These are phyloP conservation scores for Vitis hybrid DNA, from an alignment of 177 flowering plant genomes.

Conservation along the genomic window DNA sequence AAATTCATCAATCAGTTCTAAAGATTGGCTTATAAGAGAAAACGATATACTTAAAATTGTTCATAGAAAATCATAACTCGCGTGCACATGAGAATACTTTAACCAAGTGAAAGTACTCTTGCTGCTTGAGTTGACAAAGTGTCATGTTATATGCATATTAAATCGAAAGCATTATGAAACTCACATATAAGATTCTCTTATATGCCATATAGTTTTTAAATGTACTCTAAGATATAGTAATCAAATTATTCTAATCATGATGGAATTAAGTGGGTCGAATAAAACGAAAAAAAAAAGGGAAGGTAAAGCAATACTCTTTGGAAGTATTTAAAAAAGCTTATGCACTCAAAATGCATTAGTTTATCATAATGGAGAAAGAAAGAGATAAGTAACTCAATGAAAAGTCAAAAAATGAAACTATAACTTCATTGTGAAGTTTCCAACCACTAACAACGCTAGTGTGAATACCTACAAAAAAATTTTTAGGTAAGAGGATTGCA, in stretches of 20 bases:
- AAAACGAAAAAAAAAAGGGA: slow-evolving; percentile 4
- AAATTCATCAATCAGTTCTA: too few relatives aligned
- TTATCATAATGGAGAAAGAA: slow-evolving; percentile 12
- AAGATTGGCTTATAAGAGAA: neutral
- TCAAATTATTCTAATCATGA: slow-evolving; percentile 24
- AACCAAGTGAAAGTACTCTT: neutral
- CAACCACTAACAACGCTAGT: slow-evolving; percentile 8
- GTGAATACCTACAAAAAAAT: slow-evolving; percentile 3
- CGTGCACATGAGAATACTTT: slow-evolving; percentile 14
- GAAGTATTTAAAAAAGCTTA: slow-evolving; percentile 13
- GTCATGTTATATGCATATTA: neutral
- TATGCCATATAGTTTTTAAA: neutral
- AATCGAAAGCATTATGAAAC: neutral
- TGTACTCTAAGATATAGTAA: slow-evolving; percentile 2
- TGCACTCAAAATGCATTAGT: slow-evolving; percentile 7
- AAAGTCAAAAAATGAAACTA: slow-evolving; percentile 4
- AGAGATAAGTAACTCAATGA: slow-evolving; percentile 1
- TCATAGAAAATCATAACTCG: slow-evolving; percentile 16
- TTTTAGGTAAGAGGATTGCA: neutral
- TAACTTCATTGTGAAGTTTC: slow-evolving; percentile 20
- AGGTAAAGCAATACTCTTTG: slow-evolving; percentile 21
- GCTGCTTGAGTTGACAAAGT: slow-evolving; percentile 9
- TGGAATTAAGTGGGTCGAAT: slow-evolving; percentile 16
- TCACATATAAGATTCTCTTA: neutral
- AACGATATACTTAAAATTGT: slow-evolving; percentile 1